Evolutionary conservation across 495 filamentous ascomycete species (phyloP), one percentile per base, ranked within the genome.

Genomic region (Lasiosphaeriaceae sp.): DNA sequence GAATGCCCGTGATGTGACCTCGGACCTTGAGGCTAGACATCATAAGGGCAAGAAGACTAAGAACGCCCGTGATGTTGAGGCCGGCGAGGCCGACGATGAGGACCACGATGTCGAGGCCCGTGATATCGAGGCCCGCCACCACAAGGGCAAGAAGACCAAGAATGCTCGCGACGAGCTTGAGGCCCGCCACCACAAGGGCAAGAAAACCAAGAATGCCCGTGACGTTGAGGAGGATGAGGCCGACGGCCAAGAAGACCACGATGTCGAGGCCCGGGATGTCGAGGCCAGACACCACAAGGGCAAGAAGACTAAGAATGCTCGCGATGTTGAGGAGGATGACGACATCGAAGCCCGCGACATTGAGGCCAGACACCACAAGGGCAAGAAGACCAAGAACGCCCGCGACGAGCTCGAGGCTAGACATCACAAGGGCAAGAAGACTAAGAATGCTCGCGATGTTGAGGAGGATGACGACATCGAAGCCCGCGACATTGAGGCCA

Each of bases 81-180:
- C 41, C 29, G 50, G 34, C 7, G 49, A 51, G 23, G 49, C 31
- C 20, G 49, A n/a, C 26, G 49, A 53, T 7, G 14, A 39, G 29
- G 50, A 53, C 20, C 48, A 31, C 26, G 26, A 53, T 2, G 44
- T 61, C 17, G 61, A 68, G 49, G 60, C 34, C 19, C 23, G 9
- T 0, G 55, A 57, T 17, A 22, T 52, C 16, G 56, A 45, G 16
- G 58, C 23, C 50, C 47, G 52, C 41, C 60, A 49, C 55, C 59
- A 56, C 58, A 60, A 60, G 58, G 52, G 58, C 22, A 45, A 59
- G 35, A 64, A 62, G 43, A 59, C 39, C 9, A 58, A 56, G 34
- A 56, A 50, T 16, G 51, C 52, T 44, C 50, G 54, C 34, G 55
- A 55, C 16, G 12, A 54, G 31, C 50, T 61, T 31, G 55, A 56